Evolutionary conservation across 805 yeast species (phyloP), one percentile per base, ranked within the genome.

Genomic region (Nakazawaea ishiwadae): DNA sequence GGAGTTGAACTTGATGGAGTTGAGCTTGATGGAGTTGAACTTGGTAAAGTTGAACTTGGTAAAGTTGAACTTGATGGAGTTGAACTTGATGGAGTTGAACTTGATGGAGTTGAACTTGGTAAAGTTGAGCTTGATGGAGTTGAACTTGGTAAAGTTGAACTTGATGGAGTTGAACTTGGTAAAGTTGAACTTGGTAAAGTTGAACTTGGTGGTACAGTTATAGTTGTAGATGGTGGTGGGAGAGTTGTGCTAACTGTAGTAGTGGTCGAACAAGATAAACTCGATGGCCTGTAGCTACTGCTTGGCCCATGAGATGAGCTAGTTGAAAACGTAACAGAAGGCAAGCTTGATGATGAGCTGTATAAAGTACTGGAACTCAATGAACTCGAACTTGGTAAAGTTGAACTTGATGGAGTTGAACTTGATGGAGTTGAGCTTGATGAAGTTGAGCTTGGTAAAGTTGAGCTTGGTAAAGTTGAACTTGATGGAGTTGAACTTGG

Each of bases 101-200:
- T 28, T 10, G 32, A 26, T 27, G 39, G 21, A 12, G 21, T 5
- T 27, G 39, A 24, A 2, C 36, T 16, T 9, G 47, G 27, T 27
- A 48, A 37, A n/a, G 43, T 11, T 3, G 43, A 11, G 11, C 44
- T 21, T 4, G 41, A 21, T 14, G 30, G 9, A 4, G 40, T 19
- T 12, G 48, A 19, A 2, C 36, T 15, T 12, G 49, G 28, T 24
- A 48, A 37, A 12, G 44, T 9, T 3, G 44, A 11, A 15, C 46
- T 18, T 5, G 41, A 29, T 11, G 39, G 20, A 4, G 45, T 12
- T 24, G 37, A 20, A 21, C 46, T 14, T 2, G 47, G 17, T 15
- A 46, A n/a, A 14, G 30, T 10, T 24, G 33, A 24, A 11, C 31
- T 15, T n/a, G 31, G n/a, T 35, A 12, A 19, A n/a, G 18, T 5